A percentile compares a stretch with the other conserved stretches of the same genome.
phyloP scores from a whole-genome alignment of 2,329 filamentous ascomycete genomes.

The Trematosphaeria pertusa region DNA sequence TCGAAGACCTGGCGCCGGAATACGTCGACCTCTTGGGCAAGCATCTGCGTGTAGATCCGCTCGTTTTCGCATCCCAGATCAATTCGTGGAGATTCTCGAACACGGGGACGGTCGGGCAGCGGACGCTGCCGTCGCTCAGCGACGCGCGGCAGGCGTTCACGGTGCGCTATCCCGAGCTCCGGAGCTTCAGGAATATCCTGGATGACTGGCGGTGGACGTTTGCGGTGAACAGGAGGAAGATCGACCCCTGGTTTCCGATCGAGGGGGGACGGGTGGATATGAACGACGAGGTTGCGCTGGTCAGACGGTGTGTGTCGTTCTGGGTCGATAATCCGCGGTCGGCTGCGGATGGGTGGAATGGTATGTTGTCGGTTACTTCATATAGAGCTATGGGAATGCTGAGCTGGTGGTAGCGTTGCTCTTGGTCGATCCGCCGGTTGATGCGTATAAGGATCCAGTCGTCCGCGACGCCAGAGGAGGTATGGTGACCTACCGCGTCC shows the following conservation, averaged over 20 bases:
- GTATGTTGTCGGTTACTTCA: neutral
- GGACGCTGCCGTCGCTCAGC: conserved; percentile 4
- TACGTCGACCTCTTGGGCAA: conserved; percentile 6
- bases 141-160: conserved; percentile 1
- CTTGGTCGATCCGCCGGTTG: conserved; percentile 6
- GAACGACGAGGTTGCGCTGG: neutral
- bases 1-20: conserved; percentile 7
- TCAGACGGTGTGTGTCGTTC: conserved; percentile 4
- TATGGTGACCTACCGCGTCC: neutral
- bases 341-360: neutral
- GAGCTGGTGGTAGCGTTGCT: conserved; percentile 2
- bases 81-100: conserved; percentile 6
- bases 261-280: neutral
- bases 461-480: neutral
- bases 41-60: conserved; percentile 3
- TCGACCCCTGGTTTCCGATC: conserved; percentile 3
- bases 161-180: conserved; percentile 3
- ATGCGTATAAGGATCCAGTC: neutral
- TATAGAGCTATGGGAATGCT: neutral
- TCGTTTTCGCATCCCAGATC: conserved; percentile 5
- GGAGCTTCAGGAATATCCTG: neutral
- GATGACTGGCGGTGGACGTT: neutral
- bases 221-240: conserved; percentile 5
- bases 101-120: neutral
- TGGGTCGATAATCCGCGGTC: neutral